Evolutionary conservation across 139 green algal genomes (phyloP).

Genomic region (Eudorina sp.): DNA sequence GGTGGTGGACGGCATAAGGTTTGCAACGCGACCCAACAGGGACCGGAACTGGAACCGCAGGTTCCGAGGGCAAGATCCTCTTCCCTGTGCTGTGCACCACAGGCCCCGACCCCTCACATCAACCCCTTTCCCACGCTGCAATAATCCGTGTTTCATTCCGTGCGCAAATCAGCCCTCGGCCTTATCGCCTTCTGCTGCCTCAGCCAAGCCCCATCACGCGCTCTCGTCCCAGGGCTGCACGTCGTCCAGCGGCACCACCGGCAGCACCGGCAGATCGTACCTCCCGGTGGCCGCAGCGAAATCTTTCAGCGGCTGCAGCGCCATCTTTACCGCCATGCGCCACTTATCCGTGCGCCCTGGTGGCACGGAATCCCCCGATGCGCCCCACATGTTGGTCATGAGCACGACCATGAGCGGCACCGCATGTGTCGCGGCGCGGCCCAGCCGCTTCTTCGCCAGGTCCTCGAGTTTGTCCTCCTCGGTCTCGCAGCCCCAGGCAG

Average conservation of each 20-base stretch:
- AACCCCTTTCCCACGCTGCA: not conserved
- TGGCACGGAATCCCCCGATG: not conserved
- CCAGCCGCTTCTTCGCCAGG: not conserved
- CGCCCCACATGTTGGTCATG: conserved; percentile 13
- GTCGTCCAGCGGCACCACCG: not conserved
- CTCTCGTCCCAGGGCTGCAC: not conserved
- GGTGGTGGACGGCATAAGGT: no score
- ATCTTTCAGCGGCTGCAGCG: conserved; percentile 3
- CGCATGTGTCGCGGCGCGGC: not conserved
- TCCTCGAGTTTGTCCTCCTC: not conserved
- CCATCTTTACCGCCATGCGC: not conserved
- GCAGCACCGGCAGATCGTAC: not conserved
- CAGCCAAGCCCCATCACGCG: not conserved
- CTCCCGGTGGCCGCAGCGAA: not conserved
- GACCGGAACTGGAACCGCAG: not conserved
- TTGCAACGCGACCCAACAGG: no score
- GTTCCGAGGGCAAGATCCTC: not conserved
- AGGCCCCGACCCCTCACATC: no score
- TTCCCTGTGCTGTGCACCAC: not conserved
- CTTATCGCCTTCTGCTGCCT: not conserved
- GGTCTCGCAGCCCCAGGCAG: not conserved
- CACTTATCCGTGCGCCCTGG: not conserved
- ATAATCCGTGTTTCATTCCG: not conserved
- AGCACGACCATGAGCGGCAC: not conserved
- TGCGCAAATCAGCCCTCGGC: not conserved